phyloP scores from a whole-genome alignment of 176 grass and related monocot genomes.

The Avena insularis region DNA sequence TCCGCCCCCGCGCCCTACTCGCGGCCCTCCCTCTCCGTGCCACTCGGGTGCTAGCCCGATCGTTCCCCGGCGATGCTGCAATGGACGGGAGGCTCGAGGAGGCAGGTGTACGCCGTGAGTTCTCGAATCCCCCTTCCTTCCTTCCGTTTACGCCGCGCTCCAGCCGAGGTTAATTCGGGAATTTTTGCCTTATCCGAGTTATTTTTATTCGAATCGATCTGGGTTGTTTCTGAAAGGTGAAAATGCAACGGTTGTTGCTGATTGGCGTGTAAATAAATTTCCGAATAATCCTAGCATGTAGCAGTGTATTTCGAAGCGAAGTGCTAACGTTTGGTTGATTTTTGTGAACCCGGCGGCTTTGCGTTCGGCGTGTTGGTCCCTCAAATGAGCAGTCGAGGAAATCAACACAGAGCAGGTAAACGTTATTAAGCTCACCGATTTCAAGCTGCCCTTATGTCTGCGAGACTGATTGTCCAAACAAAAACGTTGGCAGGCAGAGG shows the following conservation, averaged over 20 bases:
- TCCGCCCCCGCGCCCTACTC: neutral
- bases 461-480: neutral
- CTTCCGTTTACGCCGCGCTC: neutral
- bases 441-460: neutral
- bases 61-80: constrained; percentile 65
- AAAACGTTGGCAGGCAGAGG: constrained; percentile 71
- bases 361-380: neutral
- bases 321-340: constrained; percentile 12
- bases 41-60: neutral
- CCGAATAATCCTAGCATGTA: constrained; percentile 6
- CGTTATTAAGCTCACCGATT: constrained; percentile 21
- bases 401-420: constrained; percentile 82
- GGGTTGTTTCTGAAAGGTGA: neutral
- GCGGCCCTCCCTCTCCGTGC: neutral
- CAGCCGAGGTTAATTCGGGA: neutral
- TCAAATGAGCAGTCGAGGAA: constrained; percentile 5
- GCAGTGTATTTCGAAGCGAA: constrained; percentile 14
- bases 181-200: neutral
- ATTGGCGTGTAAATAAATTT: neutral
- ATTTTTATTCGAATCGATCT: neutral
- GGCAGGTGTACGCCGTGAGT: constrained; percentile 83
- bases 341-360: neutral
- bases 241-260: neutral
- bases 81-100: constrained; percentile 89
- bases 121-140: neutral